Conservation (phyloP, 169 alveolate species). For the Plasmodium blacklocki region DNA sequence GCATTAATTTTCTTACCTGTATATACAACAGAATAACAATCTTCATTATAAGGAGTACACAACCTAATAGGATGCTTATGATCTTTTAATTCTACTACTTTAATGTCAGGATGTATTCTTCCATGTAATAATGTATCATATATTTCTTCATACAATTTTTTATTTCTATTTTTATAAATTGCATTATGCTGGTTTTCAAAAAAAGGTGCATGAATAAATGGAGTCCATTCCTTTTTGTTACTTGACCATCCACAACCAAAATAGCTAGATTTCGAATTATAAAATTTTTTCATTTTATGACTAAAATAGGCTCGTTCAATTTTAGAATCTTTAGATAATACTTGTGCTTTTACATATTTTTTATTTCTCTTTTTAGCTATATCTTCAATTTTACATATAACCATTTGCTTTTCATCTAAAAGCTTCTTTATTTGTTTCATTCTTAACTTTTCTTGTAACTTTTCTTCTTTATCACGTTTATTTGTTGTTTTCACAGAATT, state of each 20-base stretch:
- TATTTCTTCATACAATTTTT: conserved; percentile 77
- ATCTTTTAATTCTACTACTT: conserved; percentile 87
- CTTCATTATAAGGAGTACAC: conserved; percentile 89
- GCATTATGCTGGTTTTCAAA: conserved; percentile 61
- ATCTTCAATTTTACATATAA: conserved; percentile 58
- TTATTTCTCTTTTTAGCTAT: conserved; percentile 73
- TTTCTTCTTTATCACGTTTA: conserved; percentile 35
- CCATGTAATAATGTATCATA: conserved; percentile 83
- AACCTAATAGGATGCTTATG: conserved; percentile 90
- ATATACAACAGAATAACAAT: conserved; percentile 89
- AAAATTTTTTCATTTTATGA: conserved; percentile 73
- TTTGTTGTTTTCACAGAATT: conserved; percentile 3
- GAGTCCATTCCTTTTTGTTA: conserved; percentile 75
- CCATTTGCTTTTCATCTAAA: conserved; percentile 72
- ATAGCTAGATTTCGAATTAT: conserved; percentile 64
- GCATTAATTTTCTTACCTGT: conserved; percentile 86
- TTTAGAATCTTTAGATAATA: conserved; percentile 70
- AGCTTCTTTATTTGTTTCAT: conserved; percentile 20
- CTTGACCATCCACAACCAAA: conserved; percentile 77
- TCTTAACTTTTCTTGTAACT: conserved; percentile 32
- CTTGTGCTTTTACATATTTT: conserved; percentile 66
- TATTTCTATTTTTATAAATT: conserved; percentile 77
- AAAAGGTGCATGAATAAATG: conserved; percentile 77
- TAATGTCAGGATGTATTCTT: conserved; percentile 86
- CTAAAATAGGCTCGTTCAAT: conserved; percentile 71